Percentiles rank a stretch among this genome's conserved stretches.
These are phyloP conservation scores for Carex arenaria DNA, from an alignment of 202 grass and related monocot species.

Conservation along the genomic window DNA sequence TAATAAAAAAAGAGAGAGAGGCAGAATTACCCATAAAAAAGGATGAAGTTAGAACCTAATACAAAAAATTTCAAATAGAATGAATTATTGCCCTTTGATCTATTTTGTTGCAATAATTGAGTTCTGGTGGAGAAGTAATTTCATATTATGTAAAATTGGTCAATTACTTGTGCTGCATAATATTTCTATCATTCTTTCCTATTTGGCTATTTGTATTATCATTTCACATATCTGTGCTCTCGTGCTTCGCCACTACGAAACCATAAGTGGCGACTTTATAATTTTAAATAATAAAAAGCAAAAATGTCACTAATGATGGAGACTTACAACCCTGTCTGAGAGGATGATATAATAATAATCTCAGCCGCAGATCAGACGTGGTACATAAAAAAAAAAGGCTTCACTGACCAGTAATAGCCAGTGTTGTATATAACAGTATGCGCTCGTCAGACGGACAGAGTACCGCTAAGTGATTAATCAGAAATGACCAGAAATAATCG, in stretches of 20 bases:
- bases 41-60: background rate
- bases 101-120: background rate
- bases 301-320: background rate
- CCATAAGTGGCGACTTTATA: background rate
- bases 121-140: background rate
- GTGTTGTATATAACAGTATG: too few species aligned
- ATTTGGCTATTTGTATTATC: background rate
- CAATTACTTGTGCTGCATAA: background rate
- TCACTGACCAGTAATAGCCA: background rate
- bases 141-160: background rate
- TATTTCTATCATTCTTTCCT: background rate
- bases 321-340: background rate
- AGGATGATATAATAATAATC: background rate
- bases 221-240: background rate
- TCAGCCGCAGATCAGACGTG: background rate
- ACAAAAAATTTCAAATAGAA: background rate
- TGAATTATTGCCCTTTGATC: background rate
- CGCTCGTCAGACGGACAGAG: too few species aligned
- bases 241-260: constrained; percentile 16
- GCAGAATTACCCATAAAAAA: too few species aligned
- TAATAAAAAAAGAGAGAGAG: too few species aligned
- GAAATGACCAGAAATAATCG: too few species aligned
- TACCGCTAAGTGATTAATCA: too few species aligned
- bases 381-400: background rate
- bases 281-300: background rate